Evolutionary conservation across 306 rosid species (phyloP).

Genomic region (Fragaria nilgerrensis): DNA sequence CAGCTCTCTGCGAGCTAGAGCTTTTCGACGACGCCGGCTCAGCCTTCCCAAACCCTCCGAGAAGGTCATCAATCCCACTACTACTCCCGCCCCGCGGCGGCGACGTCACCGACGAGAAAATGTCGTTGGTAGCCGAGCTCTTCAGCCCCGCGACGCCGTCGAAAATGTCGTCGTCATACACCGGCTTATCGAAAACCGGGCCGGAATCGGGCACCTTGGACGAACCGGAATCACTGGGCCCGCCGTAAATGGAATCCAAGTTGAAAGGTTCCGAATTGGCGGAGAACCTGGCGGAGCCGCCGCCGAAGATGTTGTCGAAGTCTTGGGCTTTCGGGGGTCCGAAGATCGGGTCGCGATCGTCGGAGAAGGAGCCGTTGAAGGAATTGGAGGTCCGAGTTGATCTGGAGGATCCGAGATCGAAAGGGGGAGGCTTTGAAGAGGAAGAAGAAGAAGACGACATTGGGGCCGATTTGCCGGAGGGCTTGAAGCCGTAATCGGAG

Average conservation of each 20-base stretch:
- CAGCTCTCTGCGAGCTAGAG: conserved; percentile 43
- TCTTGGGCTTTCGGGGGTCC: conserved; percentile 48
- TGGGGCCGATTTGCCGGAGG: conserved; percentile 79
- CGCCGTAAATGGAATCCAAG: conserved; percentile 58
- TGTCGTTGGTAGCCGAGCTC: conserved; percentile 50
- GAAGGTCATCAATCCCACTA: conserved; percentile 77
- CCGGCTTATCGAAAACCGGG: conserved; percentile 76
- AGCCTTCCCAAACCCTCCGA: conserved; percentile 74
- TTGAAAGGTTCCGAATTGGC: conserved; percentile 48
- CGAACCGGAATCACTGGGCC: conserved; percentile 34
- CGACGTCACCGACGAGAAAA: conserved; percentile 53
- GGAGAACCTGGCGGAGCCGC: conserved; percentile 35
- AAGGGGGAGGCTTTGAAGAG: conserved; percentile 35
- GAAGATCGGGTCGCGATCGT: conserved; percentile 50
- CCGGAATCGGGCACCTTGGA: conserved; percentile 37
- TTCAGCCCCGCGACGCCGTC: conserved; percentile 80
- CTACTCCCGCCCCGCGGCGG: conserved; percentile 38
- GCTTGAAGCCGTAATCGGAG: conserved; percentile 73
- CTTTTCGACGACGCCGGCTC: conserved; percentile 47
- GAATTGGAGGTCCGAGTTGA: conserved; percentile 49
- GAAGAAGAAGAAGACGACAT: conserved; percentile 54
- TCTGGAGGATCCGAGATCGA: conserved; percentile 67
- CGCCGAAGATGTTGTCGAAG: conserved; percentile 55
- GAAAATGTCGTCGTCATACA: conserved; percentile 86
- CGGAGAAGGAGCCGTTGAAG: conserved; percentile 33